Base-by-base conservation (phyloP, 2,329 filamentous ascomycete genomes). In the Clarireedia homoeocarpa region DNA sequence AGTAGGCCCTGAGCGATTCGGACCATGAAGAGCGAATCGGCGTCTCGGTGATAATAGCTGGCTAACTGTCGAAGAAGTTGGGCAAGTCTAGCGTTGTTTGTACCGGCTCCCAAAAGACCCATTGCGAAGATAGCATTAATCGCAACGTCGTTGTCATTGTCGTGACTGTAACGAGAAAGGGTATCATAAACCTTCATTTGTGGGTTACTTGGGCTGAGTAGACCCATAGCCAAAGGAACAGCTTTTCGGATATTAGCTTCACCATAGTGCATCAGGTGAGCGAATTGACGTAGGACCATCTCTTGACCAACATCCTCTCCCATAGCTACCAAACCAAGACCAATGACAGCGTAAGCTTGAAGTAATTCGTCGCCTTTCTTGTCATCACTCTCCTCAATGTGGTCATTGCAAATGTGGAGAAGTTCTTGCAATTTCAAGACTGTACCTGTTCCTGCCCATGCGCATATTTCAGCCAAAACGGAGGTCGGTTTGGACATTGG, bases 181-280 rank as follows among this genome's bases (percentile, higher is more conserved):
- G 94, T 99, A 72, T 99, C 94, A 76, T 99, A 99, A 48, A 99
- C 89, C 79, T 97, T 99, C 92, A 99, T 99, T 72, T 99, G 95
- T 10, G 94, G 94, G 75, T 99, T 99, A 75, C 91, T 96, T 12
- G 95, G 90, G 74, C 89, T 96, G 69, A 99, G 86, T 54, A 99
- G 81, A 67, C 91, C 95, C 90, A 99, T 95, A 26, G 94, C 94
- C 54, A 99, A 79, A 38, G 94, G 94, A 30, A 99, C 94, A 20
- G 91, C 92, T 69, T 94, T 94, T 60, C 94, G 88, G 66, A 99
- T 99, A 71, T 99, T 97, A 69, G 91, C 81, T 72, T 96, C 92
- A 61, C 95, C 94, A 68, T 99, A 99, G 75, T 99, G 94, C 94
- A 99, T 99, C 59, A 99, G 79, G 71, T 99, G 94, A 50, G 91